phyloP scores from a whole-genome alignment of 208 protist species.

The Kentomonas sorsogonicus region DNA sequence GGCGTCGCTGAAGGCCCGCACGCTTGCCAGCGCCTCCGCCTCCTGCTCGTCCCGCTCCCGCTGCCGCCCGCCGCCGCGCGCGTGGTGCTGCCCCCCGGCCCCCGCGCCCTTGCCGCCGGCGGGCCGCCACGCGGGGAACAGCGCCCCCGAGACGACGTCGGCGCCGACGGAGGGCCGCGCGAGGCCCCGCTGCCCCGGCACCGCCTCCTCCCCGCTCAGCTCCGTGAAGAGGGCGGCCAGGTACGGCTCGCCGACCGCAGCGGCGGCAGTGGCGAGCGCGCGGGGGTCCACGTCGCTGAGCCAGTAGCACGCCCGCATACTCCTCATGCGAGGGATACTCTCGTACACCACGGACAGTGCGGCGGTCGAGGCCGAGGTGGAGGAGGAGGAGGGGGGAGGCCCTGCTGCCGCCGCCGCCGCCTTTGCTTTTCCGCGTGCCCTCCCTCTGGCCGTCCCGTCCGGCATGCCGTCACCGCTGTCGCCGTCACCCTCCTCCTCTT shows the following conservation, averaged over 20 bases:
- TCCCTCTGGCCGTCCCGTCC: too few species aligned
- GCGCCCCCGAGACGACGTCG: not conserved
- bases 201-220: slow-evolving; percentile 43
- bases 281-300: slow-evolving; percentile 48
- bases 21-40: too few species aligned
- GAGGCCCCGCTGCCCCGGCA: not conserved
- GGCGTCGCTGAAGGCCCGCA: too few species aligned
- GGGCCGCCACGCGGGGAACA: not conserved
- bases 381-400: too few species aligned
- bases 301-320: too few species aligned
- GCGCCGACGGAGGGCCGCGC: not conserved
- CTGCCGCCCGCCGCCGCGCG: not conserved
- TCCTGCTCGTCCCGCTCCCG: too few species aligned
- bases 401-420: too few species aligned
- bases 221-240: slow-evolving; percentile 48
- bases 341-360: too few species aligned
- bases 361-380: too few species aligned
- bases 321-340: too few species aligned
- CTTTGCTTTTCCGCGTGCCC: too few species aligned
- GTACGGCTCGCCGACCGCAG: slow-evolving; percentile 29
- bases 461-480: too few species aligned
- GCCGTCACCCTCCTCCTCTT: not conserved
- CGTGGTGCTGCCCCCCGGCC: not conserved
- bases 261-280: slow-evolving; percentile 39
- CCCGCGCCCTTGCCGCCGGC: not conserved